Evolutionary conservation across 768 basidiomycete species (phyloP), one percentile per base, ranked within the genome.

Genomic region (Xerocomus potaroensis): DNA sequence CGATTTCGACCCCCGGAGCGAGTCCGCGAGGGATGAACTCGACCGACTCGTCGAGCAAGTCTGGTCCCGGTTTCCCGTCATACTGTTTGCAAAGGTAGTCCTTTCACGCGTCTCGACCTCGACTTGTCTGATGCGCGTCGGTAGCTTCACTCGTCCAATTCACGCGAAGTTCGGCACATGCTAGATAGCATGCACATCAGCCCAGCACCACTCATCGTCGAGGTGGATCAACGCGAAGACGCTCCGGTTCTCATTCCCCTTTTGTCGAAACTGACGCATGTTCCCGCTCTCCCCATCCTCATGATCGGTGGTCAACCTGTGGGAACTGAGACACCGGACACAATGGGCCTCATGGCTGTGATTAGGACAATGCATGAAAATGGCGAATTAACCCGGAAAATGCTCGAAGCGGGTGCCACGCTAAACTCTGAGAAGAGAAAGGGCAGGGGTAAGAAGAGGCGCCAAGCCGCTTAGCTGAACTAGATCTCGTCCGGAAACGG

Each of bases 1-100:
- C 33, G 89, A 87, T 57, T 92, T 91, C 61, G 87, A 91, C 60
- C 84, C 85, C 0, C 77, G 81, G n/a, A 71, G 77, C 34, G 67
- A 77, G 3, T 73, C 75, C 12, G 86, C 87, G 1, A 55, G 60
- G 16, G 75, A 79, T 27, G 87, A 90, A 62, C 69, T 90, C 26
- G 61, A 66, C 27, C 68, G 70, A 1, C 71, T 90, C 61, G 75
- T 82, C 7, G 66, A 73, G 1, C 80, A 87, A 24, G 79, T 85
- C 1, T 91, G 89, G 89, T 55, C 73, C 4, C 73, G 77, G 30
- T 81, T 86, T 55, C 89, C 89, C 0, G 80, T 91, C 30, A 77
- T 90, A 48, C 67, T 91, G 14, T 89, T 84, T 57, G 75, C 82
- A 33, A 86, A 87, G 74, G 88, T 80, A 56, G 10, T 37, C 18